Percentiles rank a stretch among this genome's conserved stretches.
Evolutionary conservation across 352 stramenopile genomes (phyloP).

Genomic region (Phytopythium chamaehyphon): DNA sequence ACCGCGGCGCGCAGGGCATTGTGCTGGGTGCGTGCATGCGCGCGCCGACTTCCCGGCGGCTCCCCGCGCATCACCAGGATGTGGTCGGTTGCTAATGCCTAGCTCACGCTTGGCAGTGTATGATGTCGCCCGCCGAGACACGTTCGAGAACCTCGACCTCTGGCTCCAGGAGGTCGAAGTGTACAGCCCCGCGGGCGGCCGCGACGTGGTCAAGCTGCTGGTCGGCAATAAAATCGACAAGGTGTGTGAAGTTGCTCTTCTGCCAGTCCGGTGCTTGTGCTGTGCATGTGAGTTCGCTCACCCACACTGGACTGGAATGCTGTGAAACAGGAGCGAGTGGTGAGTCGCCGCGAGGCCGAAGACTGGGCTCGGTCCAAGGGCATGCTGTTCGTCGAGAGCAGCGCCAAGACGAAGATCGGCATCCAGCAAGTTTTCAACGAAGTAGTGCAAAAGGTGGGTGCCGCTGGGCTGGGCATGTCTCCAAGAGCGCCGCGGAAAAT

Average conservation of each 20-base stretch:
- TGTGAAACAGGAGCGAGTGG: constrained; percentile 86
- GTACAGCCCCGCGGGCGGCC: constrained; percentile 93
- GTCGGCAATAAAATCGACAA: constrained; percentile 97
- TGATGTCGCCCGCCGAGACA: constrained; percentile 95
- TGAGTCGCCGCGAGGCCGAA: constrained; percentile 92
- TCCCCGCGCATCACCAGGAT: too few species aligned
- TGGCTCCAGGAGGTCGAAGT: constrained; percentile 98
- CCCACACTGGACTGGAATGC: background rate
- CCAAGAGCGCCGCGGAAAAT: background rate
- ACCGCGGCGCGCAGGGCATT: constrained; percentile 96
- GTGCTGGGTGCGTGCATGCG: constrained; percentile 78
- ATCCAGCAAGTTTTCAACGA: constrained; percentile 97
- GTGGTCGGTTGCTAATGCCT: too few species aligned
- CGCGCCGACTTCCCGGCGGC: too few species aligned
- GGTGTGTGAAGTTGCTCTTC: too few species aligned
- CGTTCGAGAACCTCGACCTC: constrained; percentile 97
- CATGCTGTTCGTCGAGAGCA: constrained; percentile 98
- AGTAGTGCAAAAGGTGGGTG: constrained; percentile 95
- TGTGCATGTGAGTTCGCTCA: background rate
- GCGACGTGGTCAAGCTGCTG: constrained; percentile 96
- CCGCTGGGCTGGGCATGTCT: too few species aligned
- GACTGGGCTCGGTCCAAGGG: constrained; percentile 95
- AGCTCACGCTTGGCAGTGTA: constrained; percentile 90
- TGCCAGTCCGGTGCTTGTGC: background rate
- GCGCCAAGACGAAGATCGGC: constrained; percentile 93